A percentile compares a stretch with the other conserved stretches of the same genome.
phyloP scores from a whole-genome alignment of 805 yeast species.

The Brettanomyces naardenensis region DNA sequence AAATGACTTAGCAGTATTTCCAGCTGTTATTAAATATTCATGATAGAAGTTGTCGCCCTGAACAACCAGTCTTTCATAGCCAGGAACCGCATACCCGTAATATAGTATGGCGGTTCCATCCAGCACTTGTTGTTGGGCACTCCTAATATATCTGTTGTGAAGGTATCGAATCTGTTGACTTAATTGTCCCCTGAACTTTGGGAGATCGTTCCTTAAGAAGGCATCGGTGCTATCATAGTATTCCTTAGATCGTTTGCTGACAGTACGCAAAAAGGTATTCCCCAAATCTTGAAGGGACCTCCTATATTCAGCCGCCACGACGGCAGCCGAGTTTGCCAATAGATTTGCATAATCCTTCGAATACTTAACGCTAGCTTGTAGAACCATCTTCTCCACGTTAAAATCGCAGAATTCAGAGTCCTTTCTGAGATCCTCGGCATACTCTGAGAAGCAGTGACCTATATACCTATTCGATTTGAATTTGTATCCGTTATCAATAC shows the following conservation, averaged over 20 bases:
- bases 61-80: not conserved
- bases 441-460: conserved; percentile 2
- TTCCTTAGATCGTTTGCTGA: no score
- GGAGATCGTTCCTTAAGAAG: no score
- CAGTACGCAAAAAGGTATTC: no score
- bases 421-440: conserved; percentile 1
- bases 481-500: conserved; percentile 1
- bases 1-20: no score
- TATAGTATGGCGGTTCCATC: not conserved
- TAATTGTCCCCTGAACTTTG: no score
- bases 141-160: no score
- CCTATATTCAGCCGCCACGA: not conserved
- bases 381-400: conserved; percentile 1
- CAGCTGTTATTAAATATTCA: no score
- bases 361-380: not conserved
- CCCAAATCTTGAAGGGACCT: no score
- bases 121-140: not conserved
- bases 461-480: not conserved
- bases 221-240: no score
- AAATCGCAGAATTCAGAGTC: conserved; percentile 7
- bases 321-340: not conserved
- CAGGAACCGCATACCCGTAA: not conserved
- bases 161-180: no score
- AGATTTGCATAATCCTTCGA: not conserved
- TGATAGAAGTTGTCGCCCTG: not conserved